Evolutionary conservation across 2,329 filamentous ascomycete genomes (phyloP), one percentile per base, ranked within the genome.

Genomic region (Alternaria triticimaculans): DNA sequence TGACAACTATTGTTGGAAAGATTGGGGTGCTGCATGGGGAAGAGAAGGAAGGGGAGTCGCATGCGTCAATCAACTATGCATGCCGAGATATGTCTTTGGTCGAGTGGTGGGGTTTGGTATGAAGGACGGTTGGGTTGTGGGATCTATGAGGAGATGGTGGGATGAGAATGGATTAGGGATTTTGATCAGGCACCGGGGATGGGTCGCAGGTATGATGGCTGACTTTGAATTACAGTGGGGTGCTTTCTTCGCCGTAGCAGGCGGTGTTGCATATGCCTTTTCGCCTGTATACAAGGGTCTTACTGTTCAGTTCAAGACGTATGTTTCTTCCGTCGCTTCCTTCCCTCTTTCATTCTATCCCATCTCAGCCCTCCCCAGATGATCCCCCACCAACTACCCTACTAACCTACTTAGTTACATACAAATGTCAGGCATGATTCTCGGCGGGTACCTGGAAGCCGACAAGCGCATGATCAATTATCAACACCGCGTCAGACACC

Each of bases 371-470:
- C n/a, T n/a, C n/a, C n/a, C n/a, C n/a, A n/a, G n/a, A n/a, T n/a
- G n/a, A n/a, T n/a, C n/a, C n/a, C n/a, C n/a, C n/a, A n/a, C n/a
- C n/a, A n/a, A n/a, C n/a, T n/a, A n/a, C n/a, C n/a, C 28, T 30
- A 41, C n/a, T 18, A 41, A 41, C 9, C 8, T 5, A n/a, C 2
- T 0, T 11, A 94, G 92, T 28, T 95, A 93, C 76, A 83, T 94
- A 15, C 91, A 94, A 78, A 93, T 94, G 90, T 92, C 90, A n/a
- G 90, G 89, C 64, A 94, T 94, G 92, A 89, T 92, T n/a, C 74
- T 93, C 33, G 92, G 92, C 46, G 86, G 88, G 73, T 92, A 92
- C 86, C 85, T 94, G 58, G 90, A 93, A 82, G 92, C 91, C 3
- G 92, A 95, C 74, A 81, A 84, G 60, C 85, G 89, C 54, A 83